These are phyloP conservation scores for Fusarium setosum DNA, from an alignment of 2,329 filamentous ascomycete species.

Conservation along the genomic window DNA sequence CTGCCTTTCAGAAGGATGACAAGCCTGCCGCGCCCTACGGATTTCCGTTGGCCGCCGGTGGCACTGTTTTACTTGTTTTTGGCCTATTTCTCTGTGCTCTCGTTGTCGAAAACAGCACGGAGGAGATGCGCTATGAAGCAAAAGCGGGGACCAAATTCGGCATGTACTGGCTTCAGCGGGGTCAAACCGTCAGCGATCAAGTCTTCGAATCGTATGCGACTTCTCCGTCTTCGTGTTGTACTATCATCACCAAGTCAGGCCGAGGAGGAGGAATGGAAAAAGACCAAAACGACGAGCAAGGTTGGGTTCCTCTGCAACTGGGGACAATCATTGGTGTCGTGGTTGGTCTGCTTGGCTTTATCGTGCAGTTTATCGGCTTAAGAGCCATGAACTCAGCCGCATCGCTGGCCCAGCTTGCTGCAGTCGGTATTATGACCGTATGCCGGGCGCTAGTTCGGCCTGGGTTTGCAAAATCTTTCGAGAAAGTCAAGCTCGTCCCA, in stretches of 20 bases:
- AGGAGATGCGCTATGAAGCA: constrained; percentile 22
- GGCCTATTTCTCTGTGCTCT: constrained; percentile 46
- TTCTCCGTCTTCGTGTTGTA: accelerated
- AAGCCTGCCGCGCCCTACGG: constrained; percentile 27
- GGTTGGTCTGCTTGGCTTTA: not conserved
- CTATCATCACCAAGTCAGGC: not conserved
- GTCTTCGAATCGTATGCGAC: constrained; percentile 41
- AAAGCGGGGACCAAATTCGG: constrained; percentile 8
- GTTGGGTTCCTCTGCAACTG: not conserved
- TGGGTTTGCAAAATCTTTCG: not conserved
- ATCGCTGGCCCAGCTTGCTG: not conserved
- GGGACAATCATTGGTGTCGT: not conserved
- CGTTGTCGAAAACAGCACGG: constrained; percentile 47
- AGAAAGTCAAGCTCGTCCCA: not conserved
- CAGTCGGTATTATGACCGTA: not conserved
- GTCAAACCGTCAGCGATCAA: constrained; percentile 42
- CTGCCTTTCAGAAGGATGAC: constrained; percentile 5
- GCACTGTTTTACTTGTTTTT: constrained; percentile 41
- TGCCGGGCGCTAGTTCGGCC: not conserved
- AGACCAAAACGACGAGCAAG: not conserved
- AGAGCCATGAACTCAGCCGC: constrained; percentile 13
- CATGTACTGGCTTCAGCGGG: constrained; percentile 46
- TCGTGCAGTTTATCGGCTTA: constrained; percentile 9
- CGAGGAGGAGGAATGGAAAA: not conserved
- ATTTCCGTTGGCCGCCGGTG: constrained; percentile 37